A percentile compares a stretch with the other conserved stretches of the same genome.
These are phyloP conservation scores for Saitozyma podzolica DNA, from an alignment of 768 basidiomycete species.

Conservation along the genomic window DNA sequence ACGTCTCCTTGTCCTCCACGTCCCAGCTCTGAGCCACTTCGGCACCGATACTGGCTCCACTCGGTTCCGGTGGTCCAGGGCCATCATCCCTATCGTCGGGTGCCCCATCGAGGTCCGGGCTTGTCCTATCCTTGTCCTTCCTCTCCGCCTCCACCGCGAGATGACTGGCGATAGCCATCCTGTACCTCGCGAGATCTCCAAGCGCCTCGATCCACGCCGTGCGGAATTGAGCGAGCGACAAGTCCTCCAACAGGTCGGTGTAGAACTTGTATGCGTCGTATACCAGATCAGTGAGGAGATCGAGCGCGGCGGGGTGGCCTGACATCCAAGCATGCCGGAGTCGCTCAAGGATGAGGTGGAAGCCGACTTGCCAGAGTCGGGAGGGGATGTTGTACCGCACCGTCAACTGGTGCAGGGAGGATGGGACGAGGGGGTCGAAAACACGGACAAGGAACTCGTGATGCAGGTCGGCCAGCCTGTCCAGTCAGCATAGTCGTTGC, in stretches of 20 bases:
- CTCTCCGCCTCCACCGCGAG: constrained; percentile 58
- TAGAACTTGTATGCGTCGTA: constrained; percentile 95
- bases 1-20: constrained; percentile 77
- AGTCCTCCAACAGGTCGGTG: constrained; percentile 82
- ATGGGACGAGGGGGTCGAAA: constrained; percentile 80
- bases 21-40: constrained; percentile 78
- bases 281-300: constrained; percentile 90
- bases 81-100: constrained; percentile 54
- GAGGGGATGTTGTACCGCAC: constrained; percentile 94
- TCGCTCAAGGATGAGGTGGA: constrained; percentile 85
- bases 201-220: constrained; percentile 92
- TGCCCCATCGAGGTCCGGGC: constrained; percentile 58
- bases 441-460: constrained; percentile 84
- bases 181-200: constrained; percentile 90
- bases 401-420: constrained; percentile 83
- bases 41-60: constrained; percentile 70
- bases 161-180: constrained; percentile 86
- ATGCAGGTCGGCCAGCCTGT: constrained; percentile 85
- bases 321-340: constrained; percentile 79
- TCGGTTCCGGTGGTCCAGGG: constrained; percentile 10
- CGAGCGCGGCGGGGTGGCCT: constrained; percentile 59
- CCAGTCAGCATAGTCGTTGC: not conserved
- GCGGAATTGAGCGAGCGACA: constrained; percentile 67
- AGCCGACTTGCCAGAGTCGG: constrained; percentile 86
- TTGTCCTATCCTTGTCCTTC: not conserved